Evolutionary conservation across 108 stramenopile genomes (phyloP).

Genomic region (Cyclotella cryptica): DNA sequence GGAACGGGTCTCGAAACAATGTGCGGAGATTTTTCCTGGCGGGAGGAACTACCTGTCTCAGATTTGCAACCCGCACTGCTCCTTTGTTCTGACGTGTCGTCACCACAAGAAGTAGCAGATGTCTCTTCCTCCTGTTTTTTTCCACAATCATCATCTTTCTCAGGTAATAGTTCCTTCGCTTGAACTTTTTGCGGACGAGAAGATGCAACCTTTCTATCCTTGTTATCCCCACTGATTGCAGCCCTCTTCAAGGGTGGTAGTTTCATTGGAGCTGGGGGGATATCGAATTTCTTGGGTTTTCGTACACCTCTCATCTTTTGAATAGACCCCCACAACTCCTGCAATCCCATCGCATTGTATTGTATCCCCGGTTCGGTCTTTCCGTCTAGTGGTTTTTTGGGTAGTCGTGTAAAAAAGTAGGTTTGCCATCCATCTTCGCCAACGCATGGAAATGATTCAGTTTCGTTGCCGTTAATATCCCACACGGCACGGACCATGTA

Average conservation of each 20-base stretch:
- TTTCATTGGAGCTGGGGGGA: conserved; percentile 48
- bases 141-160: conserved; percentile 5
- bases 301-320: conserved; percentile 55
- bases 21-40: not conserved
- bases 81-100: conserved; percentile 20
- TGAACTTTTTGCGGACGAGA: not conserved
- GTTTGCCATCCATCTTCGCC: conserved; percentile 54
- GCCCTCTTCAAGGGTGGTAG: conserved; percentile 39
- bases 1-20: conserved; percentile 1
- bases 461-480: conserved; percentile 57
- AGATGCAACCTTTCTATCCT: conserved; percentile 29
- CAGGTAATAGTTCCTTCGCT: not conserved
- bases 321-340: conserved; percentile 54
- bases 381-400: conserved; percentile 53
- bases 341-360: conserved; percentile 55
- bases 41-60: conserved; percentile 6
- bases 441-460: conserved; percentile 38
- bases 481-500: conserved; percentile 58
- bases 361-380: conserved; percentile 43
- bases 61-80: not conserved
- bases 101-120: conserved; percentile 9
- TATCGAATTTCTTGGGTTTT: conserved; percentile 51
- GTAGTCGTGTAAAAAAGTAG: conserved; percentile 47
- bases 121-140: conserved; percentile 1
- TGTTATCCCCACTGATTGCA: conserved; percentile 41